Evolutionary conservation across 495 filamentous ascomycete species (phyloP).

Genomic region (Aspergillus olivimuriae): DNA sequence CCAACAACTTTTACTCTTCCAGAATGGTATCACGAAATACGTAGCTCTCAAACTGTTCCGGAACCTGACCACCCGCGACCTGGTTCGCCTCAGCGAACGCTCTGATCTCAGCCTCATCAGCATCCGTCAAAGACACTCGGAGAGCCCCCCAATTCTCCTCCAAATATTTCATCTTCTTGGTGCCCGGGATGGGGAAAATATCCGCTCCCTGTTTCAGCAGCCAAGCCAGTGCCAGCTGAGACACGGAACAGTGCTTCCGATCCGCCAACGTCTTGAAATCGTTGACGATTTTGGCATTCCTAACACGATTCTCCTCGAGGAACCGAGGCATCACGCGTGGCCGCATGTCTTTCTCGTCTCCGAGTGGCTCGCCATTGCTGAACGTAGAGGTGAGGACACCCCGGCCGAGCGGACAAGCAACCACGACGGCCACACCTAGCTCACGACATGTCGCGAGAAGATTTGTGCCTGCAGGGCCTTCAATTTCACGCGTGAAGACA

Average conservation of each 20-base stretch:
- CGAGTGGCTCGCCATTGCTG: conserved; percentile 22
- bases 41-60: too few species aligned
- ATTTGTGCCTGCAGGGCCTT: conserved; percentile 35
- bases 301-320: conserved; percentile 1
- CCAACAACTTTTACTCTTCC: too few species aligned
- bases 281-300: conserved; percentile 6
- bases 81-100: conserved; percentile 1
- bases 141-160: conserved; percentile 50
- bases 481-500: conserved; percentile 45
- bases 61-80: neutral
- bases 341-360: conserved; percentile 2
- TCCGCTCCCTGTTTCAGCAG: conserved; percentile 49
- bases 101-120: conserved; percentile 42
- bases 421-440: conserved; percentile 38
- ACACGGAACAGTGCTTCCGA: conserved; percentile 35
- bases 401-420: conserved; percentile 41
- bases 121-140: conserved; percentile 32
- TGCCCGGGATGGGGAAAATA: conserved; percentile 54
- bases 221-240: conserved; percentile 51
- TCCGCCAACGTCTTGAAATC: conserved; percentile 25
- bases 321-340: conserved; percentile 2
- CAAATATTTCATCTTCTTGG: conserved; percentile 49
- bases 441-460: conserved; percentile 46
- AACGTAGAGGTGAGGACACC: conserved; percentile 35
- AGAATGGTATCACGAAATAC: too few species aligned